Percentiles rank a stretch among this genome's conserved stretches.
Conservation (phyloP, 1,284 basidiomycete species). For the Tilletia caries region DNA sequence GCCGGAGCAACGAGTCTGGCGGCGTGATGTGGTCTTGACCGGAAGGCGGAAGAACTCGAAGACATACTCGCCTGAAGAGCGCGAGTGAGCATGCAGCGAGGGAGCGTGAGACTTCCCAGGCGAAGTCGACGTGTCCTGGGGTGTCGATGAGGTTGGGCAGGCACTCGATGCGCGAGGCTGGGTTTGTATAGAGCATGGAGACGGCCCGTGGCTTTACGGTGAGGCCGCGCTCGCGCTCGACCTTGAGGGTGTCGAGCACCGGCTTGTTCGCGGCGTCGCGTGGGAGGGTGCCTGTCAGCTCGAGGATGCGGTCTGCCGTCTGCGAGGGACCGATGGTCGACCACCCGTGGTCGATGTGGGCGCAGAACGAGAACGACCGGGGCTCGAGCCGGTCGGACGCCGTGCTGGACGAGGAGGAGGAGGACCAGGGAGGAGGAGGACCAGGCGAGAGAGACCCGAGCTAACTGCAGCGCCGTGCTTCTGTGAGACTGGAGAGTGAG, state of each 20-base stretch:
- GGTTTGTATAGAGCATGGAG: conserved; percentile 47
- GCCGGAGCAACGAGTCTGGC: background rate
- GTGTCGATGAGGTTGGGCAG: conserved; percentile 96
- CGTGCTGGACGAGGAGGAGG: too few relatives aligned
- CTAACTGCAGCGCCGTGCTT: too few relatives aligned
- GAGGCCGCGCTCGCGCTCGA: conserved; percentile 89
- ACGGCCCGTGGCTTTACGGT: conserved; percentile 64
- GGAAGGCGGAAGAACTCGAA: conserved; percentile 8
- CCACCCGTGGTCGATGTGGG: conserved; percentile 54
- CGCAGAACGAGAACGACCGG: conserved; percentile 49
- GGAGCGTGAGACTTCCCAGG: conserved; percentile 84
- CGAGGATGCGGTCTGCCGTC: conserved; percentile 52
- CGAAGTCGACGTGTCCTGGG: conserved; percentile 60
- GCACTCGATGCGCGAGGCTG: conserved; percentile 57
- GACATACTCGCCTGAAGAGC: conserved; percentile 54
- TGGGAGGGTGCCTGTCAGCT: conserved; percentile 50
- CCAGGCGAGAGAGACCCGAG: too few relatives aligned
- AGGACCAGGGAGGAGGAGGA: too few relatives aligned
- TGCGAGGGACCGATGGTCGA: too few relatives aligned
- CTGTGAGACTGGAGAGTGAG: too few relatives aligned
- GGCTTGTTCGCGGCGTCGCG: conserved; percentile 35
- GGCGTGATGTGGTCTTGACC: background rate
- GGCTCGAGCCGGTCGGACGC: conserved; percentile 38
- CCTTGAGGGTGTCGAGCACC: conserved; percentile 66
- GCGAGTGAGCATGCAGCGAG: conserved; percentile 92